Evolutionary conservation across 768 basidiomycete species (phyloP).

Genomic region (Lentinula sp.): DNA sequence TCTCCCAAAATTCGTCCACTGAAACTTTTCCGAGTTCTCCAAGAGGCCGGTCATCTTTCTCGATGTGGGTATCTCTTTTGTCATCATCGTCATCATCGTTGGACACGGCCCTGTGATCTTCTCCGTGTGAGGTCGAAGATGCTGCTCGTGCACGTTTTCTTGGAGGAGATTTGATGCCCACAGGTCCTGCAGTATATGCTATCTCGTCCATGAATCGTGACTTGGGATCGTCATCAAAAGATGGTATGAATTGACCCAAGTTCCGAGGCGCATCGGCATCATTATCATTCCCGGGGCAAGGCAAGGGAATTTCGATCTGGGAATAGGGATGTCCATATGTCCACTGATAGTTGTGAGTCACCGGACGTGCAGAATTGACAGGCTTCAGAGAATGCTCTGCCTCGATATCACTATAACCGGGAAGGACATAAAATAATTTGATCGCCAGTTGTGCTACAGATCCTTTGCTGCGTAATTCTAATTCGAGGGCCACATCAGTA

Average conservation of each 20-base stretch:
- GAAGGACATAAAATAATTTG: slow-evolving; percentile 57
- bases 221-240: slow-evolving; percentile 96
- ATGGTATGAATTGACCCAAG: slow-evolving; percentile 76
- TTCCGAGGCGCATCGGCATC: slow-evolving; percentile 26
- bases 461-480: slow-evolving; percentile 19
- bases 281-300: slow-evolving; percentile 27
- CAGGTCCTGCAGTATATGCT: slow-evolving; percentile 60
- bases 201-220: slow-evolving; percentile 91
- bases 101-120: slow-evolving; percentile 9
- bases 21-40: slow-evolving; percentile 57
- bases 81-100: slow-evolving; percentile 17
- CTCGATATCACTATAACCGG: slow-evolving; percentile 64
- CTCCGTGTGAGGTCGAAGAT: slow-evolving; percentile 19
- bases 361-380: slow-evolving; percentile 15
- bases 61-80: slow-evolving; percentile 14
- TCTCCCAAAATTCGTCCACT: slow-evolving; percentile 90
- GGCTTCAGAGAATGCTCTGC: slow-evolving; percentile 51
- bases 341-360: slow-evolving; percentile 36
- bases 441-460: slow-evolving; percentile 17
- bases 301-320: slow-evolving; percentile 41
- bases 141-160: slow-evolving; percentile 48
- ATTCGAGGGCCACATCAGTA: slow-evolving; percentile 42
- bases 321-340: slow-evolving; percentile 77
- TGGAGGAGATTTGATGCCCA: slow-evolving; percentile 52
- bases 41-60: slow-evolving; percentile 30